These are phyloP conservation scores for Neospora caninum DNA, from an alignment of 169 alveolate species.

Conservation along the genomic window DNA sequence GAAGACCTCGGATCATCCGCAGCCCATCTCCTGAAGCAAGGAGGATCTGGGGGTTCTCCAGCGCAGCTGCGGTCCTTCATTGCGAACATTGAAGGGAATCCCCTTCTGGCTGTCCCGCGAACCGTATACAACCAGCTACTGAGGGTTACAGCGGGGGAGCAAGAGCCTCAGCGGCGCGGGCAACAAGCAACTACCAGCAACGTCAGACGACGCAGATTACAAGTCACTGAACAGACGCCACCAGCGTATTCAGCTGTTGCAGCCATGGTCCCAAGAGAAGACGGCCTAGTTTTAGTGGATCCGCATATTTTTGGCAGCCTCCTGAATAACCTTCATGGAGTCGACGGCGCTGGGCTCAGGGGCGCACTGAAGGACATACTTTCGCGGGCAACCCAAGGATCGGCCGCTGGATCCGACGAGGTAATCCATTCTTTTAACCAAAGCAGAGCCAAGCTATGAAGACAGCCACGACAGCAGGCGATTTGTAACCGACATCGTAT, in stretches of 20 bases:
- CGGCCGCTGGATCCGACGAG: neutral
- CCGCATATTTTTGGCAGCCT: neutral
- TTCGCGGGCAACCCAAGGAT: neutral
- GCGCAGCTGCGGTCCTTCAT: constrained; percentile 11
- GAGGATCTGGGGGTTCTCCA: neutral
- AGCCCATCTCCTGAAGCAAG: neutral
- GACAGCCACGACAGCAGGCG: no score
- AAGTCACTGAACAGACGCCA: neutral
- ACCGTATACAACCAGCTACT: neutral
- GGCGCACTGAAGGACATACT: neutral
- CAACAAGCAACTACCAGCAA: neutral
- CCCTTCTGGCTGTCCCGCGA: constrained; percentile 37
- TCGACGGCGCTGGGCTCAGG: neutral
- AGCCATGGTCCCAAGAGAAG: neutral
- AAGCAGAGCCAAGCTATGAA: no score
- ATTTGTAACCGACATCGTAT: no score
- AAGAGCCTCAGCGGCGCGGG: neutral
- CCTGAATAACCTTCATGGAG: neutral
- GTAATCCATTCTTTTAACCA: neutral
- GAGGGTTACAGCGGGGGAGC: neutral
- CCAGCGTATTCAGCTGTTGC: neutral
- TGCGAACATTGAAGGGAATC: constrained; percentile 12
- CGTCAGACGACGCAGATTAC: neutral
- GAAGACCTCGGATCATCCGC: constrained; percentile 2
- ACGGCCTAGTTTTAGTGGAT: constrained; percentile 1